Percentiles rank a stretch among this genome's conserved stretches.
These are phyloP conservation scores for Rhizopus delemar DNA, from an alignment of 371 early-diverging fungal genomes.

Conservation along the genomic window DNA sequence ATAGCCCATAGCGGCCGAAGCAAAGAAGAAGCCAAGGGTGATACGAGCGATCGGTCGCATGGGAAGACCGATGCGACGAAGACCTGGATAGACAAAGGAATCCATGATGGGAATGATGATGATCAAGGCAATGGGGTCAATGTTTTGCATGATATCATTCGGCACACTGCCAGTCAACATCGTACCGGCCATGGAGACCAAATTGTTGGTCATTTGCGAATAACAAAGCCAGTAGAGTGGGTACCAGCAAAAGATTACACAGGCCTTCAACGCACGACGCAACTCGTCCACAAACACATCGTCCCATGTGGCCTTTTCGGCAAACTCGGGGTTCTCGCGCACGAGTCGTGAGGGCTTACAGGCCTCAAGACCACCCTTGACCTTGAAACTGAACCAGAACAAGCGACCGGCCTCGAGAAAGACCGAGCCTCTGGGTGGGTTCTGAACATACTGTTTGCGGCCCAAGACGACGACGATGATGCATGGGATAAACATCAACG, in stretches of 20 bases:
- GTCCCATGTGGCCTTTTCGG: slow-evolving; percentile 54
- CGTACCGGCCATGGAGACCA: slow-evolving; percentile 68
- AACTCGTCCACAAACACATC: slow-evolving; percentile 71
- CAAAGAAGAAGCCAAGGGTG: slow-evolving; percentile 66
- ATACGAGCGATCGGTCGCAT: slow-evolving; percentile 72
- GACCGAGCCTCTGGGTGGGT: slow-evolving; percentile 55
- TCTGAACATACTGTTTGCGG: slow-evolving; percentile 51
- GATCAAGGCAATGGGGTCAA: slow-evolving; percentile 66
- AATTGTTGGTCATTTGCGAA: slow-evolving; percentile 71
- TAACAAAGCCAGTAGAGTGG: slow-evolving; percentile 78
- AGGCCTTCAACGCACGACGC: slow-evolving; percentile 60
- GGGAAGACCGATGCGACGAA: slow-evolving; percentile 60
- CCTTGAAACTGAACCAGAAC: slow-evolving; percentile 7
- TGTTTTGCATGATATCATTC: slow-evolving; percentile 64
- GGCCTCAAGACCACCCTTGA: slow-evolving; percentile 34
- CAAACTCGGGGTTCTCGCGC: slow-evolving; percentile 22
- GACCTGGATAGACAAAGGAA: slow-evolving; percentile 62
- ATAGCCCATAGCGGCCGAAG: slow-evolving; percentile 65
- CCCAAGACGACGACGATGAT: slow-evolving; percentile 57
- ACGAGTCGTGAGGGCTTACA: slow-evolving; percentile 33
- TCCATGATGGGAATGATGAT: slow-evolving; percentile 75
- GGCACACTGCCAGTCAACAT: slow-evolving; percentile 64
- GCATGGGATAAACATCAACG: slow-evolving; percentile 62
- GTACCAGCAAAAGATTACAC: slow-evolving; percentile 68
- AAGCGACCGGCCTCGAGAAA: slow-evolving; percentile 32